phyloP scores from a whole-genome alignment of 2,329 filamentous ascomycete species.

The Zasmidium citrigriseum region DNA sequence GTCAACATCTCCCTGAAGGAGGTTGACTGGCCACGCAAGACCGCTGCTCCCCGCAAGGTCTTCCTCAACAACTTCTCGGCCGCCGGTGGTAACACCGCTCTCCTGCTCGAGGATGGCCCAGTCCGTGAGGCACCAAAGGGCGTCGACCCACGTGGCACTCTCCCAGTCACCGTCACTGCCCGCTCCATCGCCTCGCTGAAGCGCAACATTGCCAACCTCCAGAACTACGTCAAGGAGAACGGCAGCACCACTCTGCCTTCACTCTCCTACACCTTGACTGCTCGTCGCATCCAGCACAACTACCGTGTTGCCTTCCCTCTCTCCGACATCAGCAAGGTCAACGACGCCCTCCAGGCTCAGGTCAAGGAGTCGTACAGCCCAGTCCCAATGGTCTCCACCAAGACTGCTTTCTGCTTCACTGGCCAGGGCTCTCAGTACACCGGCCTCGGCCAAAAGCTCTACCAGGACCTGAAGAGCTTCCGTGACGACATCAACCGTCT shows the following conservation, averaged over 20 bases:
- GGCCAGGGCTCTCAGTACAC: slow-evolving; percentile 57
- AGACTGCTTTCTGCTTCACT: slow-evolving; percentile 55
- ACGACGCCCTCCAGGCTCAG: slow-evolving; percentile 48
- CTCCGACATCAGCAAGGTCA: slow-evolving; percentile 49
- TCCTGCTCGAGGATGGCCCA: slow-evolving; percentile 55
- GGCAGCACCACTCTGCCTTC: slow-evolving; percentile 48
- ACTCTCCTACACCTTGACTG: slow-evolving; percentile 55
- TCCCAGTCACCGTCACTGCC: slow-evolving; percentile 53
- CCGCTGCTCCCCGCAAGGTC: slow-evolving; percentile 49
- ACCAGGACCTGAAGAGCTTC: slow-evolving; percentile 51
- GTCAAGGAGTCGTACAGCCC: slow-evolving; percentile 53
- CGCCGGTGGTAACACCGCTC: slow-evolving; percentile 55
- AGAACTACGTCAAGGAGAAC: slow-evolving; percentile 49
- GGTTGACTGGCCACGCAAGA: slow-evolving; percentile 49
- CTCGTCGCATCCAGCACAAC: slow-evolving; percentile 56
- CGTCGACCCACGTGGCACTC: slow-evolving; percentile 48
- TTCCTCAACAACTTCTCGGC: slow-evolving; percentile 58
- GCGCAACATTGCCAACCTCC: slow-evolving; percentile 51
- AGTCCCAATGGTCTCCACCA: slow-evolving; percentile 54
- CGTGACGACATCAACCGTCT: slow-evolving; percentile 52
- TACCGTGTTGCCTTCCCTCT: slow-evolving; percentile 53
- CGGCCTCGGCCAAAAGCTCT: slow-evolving; percentile 52
- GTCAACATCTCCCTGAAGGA: slow-evolving; percentile 53
- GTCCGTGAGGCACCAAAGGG: slow-evolving; percentile 42
- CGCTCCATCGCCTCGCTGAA: slow-evolving; percentile 54